Evolutionary conservation across 164 flowering plant species (phyloP).

Genomic region (Buxus sempervirens): DNA sequence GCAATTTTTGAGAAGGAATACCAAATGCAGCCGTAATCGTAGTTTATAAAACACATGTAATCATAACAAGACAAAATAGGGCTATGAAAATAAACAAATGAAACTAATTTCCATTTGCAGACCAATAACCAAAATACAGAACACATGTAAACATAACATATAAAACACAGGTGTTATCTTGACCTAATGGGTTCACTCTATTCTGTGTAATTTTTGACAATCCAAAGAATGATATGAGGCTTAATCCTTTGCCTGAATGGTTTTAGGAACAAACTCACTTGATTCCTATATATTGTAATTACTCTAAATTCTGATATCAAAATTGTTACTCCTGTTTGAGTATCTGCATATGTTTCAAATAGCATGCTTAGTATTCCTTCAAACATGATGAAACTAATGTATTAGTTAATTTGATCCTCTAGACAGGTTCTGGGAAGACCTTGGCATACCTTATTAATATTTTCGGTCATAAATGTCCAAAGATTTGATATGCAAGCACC

Average conservation of each 20-base stretch:
- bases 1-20: too few species aligned
- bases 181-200: not conserved
- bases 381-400: slow-evolving; percentile 5
- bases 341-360: not conserved
- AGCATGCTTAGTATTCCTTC: not conserved
- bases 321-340: too few species aligned
- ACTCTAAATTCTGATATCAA: not conserved
- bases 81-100: too few species aligned
- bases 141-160: too few species aligned
- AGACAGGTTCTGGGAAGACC: slow-evolving; percentile 99
- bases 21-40: too few species aligned
- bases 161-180: too few species aligned
- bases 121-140: too few species aligned
- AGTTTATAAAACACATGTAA: too few species aligned
- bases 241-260: not conserved
- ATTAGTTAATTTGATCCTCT: slow-evolving; percentile 27
- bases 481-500: slow-evolving; percentile 80
- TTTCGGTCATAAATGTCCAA: slow-evolving; percentile 53
- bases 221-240: not conserved
- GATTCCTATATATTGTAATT: not conserved
- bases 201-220: not conserved
- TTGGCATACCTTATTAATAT: slow-evolving; percentile 75
- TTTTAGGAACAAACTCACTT: not conserved
- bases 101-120: too few species aligned
- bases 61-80: too few species aligned